Conservation (phyloP, 345 rosid genomes). For the Eucalyptus pauciflora region DNA sequence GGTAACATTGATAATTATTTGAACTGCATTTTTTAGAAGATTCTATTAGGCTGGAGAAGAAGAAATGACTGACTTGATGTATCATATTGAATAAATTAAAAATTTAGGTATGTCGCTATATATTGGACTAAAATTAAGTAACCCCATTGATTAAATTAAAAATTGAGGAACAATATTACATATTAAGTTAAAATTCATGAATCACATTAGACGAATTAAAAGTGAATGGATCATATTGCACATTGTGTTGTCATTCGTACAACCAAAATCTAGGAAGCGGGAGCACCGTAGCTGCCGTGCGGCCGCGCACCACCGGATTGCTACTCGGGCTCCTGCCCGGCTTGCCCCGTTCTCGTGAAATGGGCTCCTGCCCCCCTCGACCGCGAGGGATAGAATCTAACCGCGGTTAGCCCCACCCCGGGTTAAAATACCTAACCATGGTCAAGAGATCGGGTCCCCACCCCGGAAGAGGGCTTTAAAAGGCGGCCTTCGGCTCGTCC, state of each 20-base stretch:
- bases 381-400: constrained; percentile 12
- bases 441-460: not conserved
- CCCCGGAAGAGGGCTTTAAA: not conserved
- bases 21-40: rapidly evolving
- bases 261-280: not conserved
- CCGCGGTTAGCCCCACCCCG: constrained; percentile 8
- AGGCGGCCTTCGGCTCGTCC: not conserved
- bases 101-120: too few species aligned
- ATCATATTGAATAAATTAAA: too few species aligned
- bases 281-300: not conserved
- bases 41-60: rapidly evolving
- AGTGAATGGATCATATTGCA: too few species aligned
- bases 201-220: too few species aligned
- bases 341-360: not conserved
- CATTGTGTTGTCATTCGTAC: rapidly evolving
- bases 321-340: not conserved
- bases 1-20: rapidly evolving
- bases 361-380: not conserved
- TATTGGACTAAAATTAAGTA: too few species aligned
- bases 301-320: not conserved
- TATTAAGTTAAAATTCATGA: too few species aligned
- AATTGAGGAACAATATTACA: too few species aligned
- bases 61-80: too few species aligned
- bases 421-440: not conserved
- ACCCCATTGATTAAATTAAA: rapidly evolving